Conservation (phyloP, 2,329 filamentous ascomycete species). For the Chaetomiaceae sp. region DNA sequence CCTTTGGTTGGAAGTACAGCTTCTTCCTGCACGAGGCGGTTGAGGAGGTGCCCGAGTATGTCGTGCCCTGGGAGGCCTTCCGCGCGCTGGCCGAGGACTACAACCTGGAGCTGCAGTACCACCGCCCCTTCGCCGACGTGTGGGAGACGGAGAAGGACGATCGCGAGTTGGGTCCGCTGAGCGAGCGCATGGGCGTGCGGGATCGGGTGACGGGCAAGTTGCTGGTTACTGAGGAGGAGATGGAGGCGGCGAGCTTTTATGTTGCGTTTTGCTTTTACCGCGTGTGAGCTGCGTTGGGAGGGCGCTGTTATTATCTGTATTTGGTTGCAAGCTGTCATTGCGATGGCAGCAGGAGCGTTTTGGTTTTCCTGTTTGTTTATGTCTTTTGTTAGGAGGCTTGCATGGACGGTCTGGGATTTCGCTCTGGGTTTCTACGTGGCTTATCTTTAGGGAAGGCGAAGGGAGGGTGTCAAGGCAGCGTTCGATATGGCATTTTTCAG, state of each 20-base stretch:
- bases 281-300: constrained; percentile 39
- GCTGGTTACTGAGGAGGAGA: constrained; percentile 74
- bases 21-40: constrained; percentile 96
- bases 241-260: constrained; percentile 89
- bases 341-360: not conserved
- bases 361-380: no score
- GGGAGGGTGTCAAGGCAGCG: no score
- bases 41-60: constrained; percentile 92
- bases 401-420: no score
- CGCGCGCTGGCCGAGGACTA: constrained; percentile 92
- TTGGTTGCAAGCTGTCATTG: no score
- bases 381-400: no score
- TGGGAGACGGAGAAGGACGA: constrained; percentile 91
- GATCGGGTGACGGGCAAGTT: constrained; percentile 61
- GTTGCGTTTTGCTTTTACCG: constrained; percentile 97
- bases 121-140: constrained; percentile 83
- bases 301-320: not conserved
- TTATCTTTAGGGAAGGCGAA: no score
- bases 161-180: constrained; percentile 69
- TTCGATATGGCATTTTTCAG: no score
- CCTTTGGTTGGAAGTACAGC: constrained; percentile 96
- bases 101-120: constrained; percentile 91
- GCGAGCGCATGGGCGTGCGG: constrained; percentile 92
- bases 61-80: constrained; percentile 97
- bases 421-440: no score